Evolutionary conservation across 768 basidiomycete species (phyloP), one percentile per base, ranked within the genome.

Genomic region (Panellus pusillus): DNA sequence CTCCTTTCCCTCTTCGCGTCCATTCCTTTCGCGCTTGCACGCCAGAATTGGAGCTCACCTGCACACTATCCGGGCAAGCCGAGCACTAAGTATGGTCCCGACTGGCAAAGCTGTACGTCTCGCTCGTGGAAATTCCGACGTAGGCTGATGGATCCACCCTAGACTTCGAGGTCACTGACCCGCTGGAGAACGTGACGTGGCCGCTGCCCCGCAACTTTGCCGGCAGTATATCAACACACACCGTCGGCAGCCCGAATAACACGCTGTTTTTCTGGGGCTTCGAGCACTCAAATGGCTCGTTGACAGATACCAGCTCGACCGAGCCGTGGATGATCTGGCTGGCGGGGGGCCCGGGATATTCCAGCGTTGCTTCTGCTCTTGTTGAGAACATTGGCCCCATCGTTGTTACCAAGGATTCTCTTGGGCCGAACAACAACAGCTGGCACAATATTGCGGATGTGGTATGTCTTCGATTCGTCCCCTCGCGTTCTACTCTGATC

Each of bases 251-350:
- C 39, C 65, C 66, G 1, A 72, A 74, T 56, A 61, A 74, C 52
- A 73, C 71, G 1, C 63, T 73, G 6, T 74, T 72, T 62, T 75
- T 75, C 60, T 73, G 71, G 72, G 74, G 49, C 13, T 74, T 73
- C 51, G 74, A 75, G 58, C 65, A 63, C 4, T 50, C 59, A 14
- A 62, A 68, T 9, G 75, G 73, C 4, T 75, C 74, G 29, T 56
- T 75, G 20, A 70, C 73, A 12, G 61, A 59, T 37, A 63, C 59
- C 45, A 56, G 52, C 11, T 48, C 54, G 28, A 56, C 63, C 29
- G 66, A 62, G 40, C 73, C 72, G 12, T 73, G 73, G 73, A 61
- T 67, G 27, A 71, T 74, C 37, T 74, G 72, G 71, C 66, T 74
- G 9, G 44, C 42, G 29, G 54, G 54, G 9, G 54, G 48, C 6